Conservation (phyloP, 2,329 filamentous ascomycete genomes). For the Penicillium oxalicum region DNA sequence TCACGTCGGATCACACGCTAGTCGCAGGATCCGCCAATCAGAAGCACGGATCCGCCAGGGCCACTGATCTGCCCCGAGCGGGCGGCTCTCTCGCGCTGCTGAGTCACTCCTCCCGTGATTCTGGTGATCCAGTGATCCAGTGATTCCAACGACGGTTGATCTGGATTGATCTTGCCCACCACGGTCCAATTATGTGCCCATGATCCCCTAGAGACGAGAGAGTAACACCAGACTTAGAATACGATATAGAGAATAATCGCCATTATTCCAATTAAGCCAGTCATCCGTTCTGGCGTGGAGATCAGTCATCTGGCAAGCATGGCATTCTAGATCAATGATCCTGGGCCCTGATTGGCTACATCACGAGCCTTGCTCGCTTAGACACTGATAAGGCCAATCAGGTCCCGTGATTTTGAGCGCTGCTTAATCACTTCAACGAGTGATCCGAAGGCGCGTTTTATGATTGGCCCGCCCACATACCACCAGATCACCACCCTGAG, state of each 20-base stretch:
- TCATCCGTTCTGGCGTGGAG: conserved; percentile 25
- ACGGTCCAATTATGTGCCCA: conserved; percentile 3
- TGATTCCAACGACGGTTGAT: background rate
- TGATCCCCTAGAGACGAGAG: background rate
- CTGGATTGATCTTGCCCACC: conserved; percentile 15
- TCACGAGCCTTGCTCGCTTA: conserved; percentile 26
- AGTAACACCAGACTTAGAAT: background rate
- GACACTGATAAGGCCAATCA: conserved; percentile 19
- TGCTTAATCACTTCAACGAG: conserved; percentile 27
- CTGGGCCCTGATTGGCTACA: conserved; percentile 32
- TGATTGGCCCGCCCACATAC: conserved; percentile 15
- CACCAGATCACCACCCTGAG: conserved; percentile 33
- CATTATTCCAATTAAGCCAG: conserved; percentile 12
- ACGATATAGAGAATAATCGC: conserved; percentile 8
- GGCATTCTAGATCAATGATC: conserved; percentile 33
- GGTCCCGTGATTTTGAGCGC: conserved; percentile 23
- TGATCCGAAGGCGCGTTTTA: conserved; percentile 12
- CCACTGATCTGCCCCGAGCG: conserved; percentile 13
- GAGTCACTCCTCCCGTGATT: background rate
- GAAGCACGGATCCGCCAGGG: conserved; percentile 27
- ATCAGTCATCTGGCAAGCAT: conserved; percentile 27
- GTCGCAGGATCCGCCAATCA: conserved; percentile 32
- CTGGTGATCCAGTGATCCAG: background rate
- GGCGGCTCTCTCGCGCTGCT: background rate
- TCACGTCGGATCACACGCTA: conserved; percentile 35